Conservation (phyloP, 1,284 basidiomycete species). For the Phellopilus nigrolimitatus region DNA sequence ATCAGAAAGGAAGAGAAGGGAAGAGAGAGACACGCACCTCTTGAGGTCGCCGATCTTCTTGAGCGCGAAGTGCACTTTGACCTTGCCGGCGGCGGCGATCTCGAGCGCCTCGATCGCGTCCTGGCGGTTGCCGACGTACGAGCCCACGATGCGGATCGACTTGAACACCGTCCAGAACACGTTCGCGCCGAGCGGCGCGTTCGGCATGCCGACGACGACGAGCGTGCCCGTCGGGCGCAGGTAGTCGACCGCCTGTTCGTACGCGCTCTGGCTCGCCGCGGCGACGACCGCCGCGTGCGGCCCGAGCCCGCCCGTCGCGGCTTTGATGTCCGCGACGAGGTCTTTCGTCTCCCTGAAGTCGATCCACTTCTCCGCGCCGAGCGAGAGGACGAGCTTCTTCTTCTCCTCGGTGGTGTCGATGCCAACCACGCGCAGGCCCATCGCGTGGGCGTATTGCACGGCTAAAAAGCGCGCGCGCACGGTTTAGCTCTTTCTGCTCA, state of each 20-base stretch:
- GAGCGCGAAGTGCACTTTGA: conserved; percentile 49
- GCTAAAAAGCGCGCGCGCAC: conserved; percentile 38
- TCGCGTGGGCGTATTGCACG: conserved; percentile 37
- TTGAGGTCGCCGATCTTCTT: conserved; percentile 47
- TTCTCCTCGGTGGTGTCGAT: conserved; percentile 43
- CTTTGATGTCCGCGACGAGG: conserved; percentile 32
- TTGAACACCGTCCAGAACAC: conserved; percentile 54
- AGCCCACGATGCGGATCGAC: conserved; percentile 53
- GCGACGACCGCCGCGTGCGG: conserved; percentile 42
- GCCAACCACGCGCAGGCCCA: conserved; percentile 43
- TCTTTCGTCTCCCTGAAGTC: conserved; percentile 38
- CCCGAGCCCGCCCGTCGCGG: conserved; percentile 38
- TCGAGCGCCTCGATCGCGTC: conserved; percentile 63
- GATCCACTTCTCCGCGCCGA: conserved; percentile 41
- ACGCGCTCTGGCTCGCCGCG: conserved; percentile 30
- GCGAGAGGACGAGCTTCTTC: conserved; percentile 34
- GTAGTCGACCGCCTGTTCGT: conserved; percentile 43
- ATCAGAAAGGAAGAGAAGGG: neutral
- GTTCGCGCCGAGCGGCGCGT: conserved; percentile 42
- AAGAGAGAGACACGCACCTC: conserved; percentile 30
- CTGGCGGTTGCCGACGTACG: conserved; percentile 57
- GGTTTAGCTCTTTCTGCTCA: no score
- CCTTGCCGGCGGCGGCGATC: conserved; percentile 59
- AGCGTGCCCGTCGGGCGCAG: conserved; percentile 36
- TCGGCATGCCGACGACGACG: conserved; percentile 44